Conservation (phyloP, 768 basidiomycete species). For the Lentinula edodes region DNA sequence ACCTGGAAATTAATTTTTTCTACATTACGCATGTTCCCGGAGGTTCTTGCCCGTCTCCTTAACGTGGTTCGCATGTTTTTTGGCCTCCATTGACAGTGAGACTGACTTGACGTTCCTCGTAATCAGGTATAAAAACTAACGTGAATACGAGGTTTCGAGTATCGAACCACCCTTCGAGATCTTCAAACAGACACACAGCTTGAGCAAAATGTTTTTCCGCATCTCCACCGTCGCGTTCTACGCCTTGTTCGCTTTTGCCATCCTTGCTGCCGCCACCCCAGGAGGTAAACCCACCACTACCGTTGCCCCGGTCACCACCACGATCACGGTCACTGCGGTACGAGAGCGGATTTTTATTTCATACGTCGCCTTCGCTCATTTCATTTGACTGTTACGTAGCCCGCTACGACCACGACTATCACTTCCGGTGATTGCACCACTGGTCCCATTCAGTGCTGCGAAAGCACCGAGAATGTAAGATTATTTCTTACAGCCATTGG, state of each 20-base stretch:
- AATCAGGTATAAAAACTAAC: not conserved
- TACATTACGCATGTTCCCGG: too few species aligned
- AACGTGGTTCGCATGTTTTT: too few species aligned
- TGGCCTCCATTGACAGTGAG: too few species aligned
- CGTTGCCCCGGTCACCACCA: not conserved
- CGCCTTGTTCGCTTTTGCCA: not conserved
- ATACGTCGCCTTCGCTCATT: not conserved
- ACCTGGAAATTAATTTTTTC: too few species aligned
- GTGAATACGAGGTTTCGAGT: not conserved
- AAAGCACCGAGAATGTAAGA: not conserved
- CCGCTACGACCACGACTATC: not conserved
- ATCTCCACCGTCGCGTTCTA: not conserved
- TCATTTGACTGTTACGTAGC: not conserved
- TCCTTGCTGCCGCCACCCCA: constrained; percentile 4
- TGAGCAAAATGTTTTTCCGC: not conserved
- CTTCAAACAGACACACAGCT: not conserved
- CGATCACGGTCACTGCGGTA: constrained; percentile 2
- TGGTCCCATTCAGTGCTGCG: not conserved
- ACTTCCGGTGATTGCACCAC: not conserved
- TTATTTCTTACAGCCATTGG: not conserved
- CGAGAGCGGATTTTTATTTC: not conserved
- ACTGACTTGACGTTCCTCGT: too few species aligned
- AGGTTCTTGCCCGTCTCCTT: too few species aligned
- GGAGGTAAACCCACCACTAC: not conserved
- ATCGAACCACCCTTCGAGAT: not conserved